Evolutionary conservation across 495 filamentous ascomycete genomes (phyloP).

Genomic region (Cryomyces antarcticus): DNA sequence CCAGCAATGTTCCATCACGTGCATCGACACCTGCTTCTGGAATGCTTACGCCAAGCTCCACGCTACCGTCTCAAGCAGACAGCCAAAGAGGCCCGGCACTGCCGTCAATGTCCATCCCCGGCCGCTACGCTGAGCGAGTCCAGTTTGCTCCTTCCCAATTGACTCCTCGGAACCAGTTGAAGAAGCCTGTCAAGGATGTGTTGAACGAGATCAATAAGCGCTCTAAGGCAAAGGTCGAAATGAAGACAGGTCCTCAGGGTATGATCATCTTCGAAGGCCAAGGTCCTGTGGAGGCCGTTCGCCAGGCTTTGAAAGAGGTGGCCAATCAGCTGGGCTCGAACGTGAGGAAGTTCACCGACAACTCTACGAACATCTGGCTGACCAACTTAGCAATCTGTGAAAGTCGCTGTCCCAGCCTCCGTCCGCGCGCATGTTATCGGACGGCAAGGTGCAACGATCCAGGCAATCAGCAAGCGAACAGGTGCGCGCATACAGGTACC

Average conservation of each 20-base stretch:
- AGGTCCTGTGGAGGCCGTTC: constrained; percentile 55
- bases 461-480: constrained; percentile 63
- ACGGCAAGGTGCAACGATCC: constrained; percentile 71
- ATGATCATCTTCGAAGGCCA: constrained; percentile 59
- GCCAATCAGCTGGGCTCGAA: constrained; percentile 68
- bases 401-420: constrained; percentile 61
- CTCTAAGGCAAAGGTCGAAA: constrained; percentile 67
- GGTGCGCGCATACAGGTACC: constrained; percentile 79
- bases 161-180: constrained; percentile 51
- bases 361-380: constrained; percentile 2
- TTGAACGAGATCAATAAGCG: constrained; percentile 71
- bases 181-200: constrained; percentile 62
- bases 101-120: constrained; percentile 49
- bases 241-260: constrained; percentile 40
- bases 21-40: constrained; percentile 39
- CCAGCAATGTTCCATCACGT: constrained; percentile 24
- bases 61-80: constrained; percentile 13
- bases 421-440: constrained; percentile 78
- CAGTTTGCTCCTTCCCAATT: constrained; percentile 51
- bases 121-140: constrained; percentile 56
- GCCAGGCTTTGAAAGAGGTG: constrained; percentile 69
- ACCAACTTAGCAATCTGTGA: constrained; percentile 41
- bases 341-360: constrained; percentile 25
- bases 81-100: constrained; percentile 10
- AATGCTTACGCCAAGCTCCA: constrained; percentile 32